These are phyloP conservation scores for Colletotrichum costaricense DNA, from an alignment of 2,329 filamentous ascomycete species.

Conservation along the genomic window DNA sequence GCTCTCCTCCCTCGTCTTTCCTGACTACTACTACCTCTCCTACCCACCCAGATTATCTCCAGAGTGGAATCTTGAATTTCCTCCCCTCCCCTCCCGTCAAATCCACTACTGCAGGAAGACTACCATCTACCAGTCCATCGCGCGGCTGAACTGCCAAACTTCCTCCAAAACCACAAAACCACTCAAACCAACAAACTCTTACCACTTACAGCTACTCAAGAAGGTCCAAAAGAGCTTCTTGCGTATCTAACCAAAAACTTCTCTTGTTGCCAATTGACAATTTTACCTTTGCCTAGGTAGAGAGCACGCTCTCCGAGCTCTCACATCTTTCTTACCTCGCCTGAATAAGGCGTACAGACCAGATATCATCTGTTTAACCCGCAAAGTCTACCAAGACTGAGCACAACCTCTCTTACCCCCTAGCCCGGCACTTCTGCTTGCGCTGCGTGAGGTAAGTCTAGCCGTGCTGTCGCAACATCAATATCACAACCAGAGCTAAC, in stretches of 20 bases:
- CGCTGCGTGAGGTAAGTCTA: slow-evolving; percentile 81
- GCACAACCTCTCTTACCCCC: slow-evolving; percentile 52
- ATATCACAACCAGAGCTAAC: slow-evolving; percentile 26
- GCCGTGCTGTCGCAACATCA: background rate
- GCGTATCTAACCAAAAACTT: slow-evolving; percentile 9
- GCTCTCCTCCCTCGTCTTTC: slow-evolving; percentile 4
- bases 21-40: slow-evolving; percentile 22
- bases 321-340: slow-evolving; percentile 38
- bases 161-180: slow-evolving; percentile 1
- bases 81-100: slow-evolving; percentile 32
- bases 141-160: slow-evolving; percentile 4
- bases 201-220: slow-evolving; percentile 10
- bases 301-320: slow-evolving; percentile 22
- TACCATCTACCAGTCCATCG: slow-evolving; percentile 25
- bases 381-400: slow-evolving; percentile 61
- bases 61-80: slow-evolving; percentile 37
- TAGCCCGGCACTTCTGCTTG: slow-evolving; percentile 84
- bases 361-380: slow-evolving; percentile 36
- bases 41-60: slow-evolving; percentile 33
- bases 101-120: slow-evolving; percentile 34
- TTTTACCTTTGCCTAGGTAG: slow-evolving; percentile 36
- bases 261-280: slow-evolving; percentile 32
- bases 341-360: slow-evolving; percentile 46
- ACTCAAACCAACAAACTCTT: background rate
- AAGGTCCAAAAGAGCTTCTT: slow-evolving; percentile 19